These are phyloP conservation scores for Podosphaera fusca DNA, from an alignment of 2,329 filamentous ascomycete species.

Conservation along the genomic window DNA sequence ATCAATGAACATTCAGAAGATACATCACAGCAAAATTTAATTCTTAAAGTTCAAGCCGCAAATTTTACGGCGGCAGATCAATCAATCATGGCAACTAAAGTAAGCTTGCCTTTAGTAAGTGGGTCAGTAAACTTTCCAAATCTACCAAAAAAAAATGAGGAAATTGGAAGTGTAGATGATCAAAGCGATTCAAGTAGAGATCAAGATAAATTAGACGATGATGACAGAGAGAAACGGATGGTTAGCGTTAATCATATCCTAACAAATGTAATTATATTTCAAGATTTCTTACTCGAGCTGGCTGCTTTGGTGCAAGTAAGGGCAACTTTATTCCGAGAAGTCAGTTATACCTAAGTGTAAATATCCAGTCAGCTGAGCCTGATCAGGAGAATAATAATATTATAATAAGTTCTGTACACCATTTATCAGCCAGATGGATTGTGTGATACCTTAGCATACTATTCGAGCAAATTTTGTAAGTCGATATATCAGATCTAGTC, in stretches of 20 bases:
- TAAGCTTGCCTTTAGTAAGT: conserved; percentile 20
- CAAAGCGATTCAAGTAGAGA: too few relatives aligned
- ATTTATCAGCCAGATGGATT: neutral
- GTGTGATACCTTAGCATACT: neutral
- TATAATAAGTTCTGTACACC: neutral
- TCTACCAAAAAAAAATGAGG: conserved; percentile 4
- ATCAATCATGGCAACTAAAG: conserved; percentile 30
- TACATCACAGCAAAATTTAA: conserved; percentile 1
- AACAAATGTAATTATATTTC: conserved; percentile 57
- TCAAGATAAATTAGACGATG: conserved; percentile 17
- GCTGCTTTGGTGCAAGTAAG: conserved; percentile 53
- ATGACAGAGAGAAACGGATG: conserved; percentile 6
- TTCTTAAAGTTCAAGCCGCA: conserved; percentile 25
- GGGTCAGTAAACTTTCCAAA: conserved; percentile 23
- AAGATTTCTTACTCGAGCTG: conserved; percentile 59
- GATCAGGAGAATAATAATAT: conserved; percentile 1
- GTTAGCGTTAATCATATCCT: conserved; percentile 56
- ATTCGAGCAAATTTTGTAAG: neutral
- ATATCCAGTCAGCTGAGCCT: neutral
- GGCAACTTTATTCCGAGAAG: conserved; percentile 54
- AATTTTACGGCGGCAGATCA: conserved; percentile 42
- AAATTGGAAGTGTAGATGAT: neutral
- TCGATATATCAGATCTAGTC: neutral
- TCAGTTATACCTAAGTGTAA: conserved; percentile 28
- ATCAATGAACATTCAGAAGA: conserved; percentile 1